Percentiles rank a stretch among this genome's conserved stretches.
These are phyloP conservation scores for Graphiopsis chlorocephala DNA, from an alignment of 2,329 filamentous ascomycete species.

Conservation along the genomic window DNA sequence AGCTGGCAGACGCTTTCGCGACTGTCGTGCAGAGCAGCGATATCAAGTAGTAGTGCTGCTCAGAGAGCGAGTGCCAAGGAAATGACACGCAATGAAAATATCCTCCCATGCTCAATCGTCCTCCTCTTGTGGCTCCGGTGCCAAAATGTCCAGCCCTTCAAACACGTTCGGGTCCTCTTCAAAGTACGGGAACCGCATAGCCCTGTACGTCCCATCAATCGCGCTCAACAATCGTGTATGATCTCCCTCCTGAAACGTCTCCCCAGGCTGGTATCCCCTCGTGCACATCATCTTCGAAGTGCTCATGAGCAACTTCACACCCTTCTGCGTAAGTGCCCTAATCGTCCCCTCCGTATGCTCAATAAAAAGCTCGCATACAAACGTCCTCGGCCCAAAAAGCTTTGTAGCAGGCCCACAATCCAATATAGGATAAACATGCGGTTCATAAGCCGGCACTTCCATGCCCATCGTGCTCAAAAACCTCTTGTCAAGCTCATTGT, in stretches of 20 bases:
- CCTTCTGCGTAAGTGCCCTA: slow-evolving; percentile 18
- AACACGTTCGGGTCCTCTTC: slow-evolving; percentile 31
- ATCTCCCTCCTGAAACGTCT: slow-evolving; percentile 17
- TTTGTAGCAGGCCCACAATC: slow-evolving; percentile 21
- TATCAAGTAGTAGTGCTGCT: slow-evolving; percentile 39
- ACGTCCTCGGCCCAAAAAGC: slow-evolving; percentile 16
- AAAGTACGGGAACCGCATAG: slow-evolving; percentile 25
- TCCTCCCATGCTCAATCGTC: slow-evolving; percentile 18
- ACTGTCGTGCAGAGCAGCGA: slow-evolving; percentile 56
- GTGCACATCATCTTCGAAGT: slow-evolving; percentile 21
- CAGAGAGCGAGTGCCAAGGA: background rate
- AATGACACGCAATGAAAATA: background rate
- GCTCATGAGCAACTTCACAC: slow-evolving; percentile 25
- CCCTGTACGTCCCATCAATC: slow-evolving; percentile 7
- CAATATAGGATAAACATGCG: background rate
- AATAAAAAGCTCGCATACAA: slow-evolving; percentile 30
- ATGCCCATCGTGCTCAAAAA: slow-evolving; percentile 27
- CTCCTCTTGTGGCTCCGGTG: slow-evolving; percentile 19
- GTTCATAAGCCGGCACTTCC: slow-evolving; percentile 18
- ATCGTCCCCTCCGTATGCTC: slow-evolving; percentile 24
- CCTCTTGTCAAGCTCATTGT: slow-evolving; percentile 27
- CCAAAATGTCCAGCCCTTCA: slow-evolving; percentile 29
- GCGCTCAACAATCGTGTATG: slow-evolving; percentile 10
- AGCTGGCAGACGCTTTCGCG: slow-evolving; percentile 63
- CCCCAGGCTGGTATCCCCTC: background rate